These are phyloP conservation scores for Paramecium biaurelia DNA, from an alignment of 73 alveolate genomes.

Conservation along the genomic window DNA sequence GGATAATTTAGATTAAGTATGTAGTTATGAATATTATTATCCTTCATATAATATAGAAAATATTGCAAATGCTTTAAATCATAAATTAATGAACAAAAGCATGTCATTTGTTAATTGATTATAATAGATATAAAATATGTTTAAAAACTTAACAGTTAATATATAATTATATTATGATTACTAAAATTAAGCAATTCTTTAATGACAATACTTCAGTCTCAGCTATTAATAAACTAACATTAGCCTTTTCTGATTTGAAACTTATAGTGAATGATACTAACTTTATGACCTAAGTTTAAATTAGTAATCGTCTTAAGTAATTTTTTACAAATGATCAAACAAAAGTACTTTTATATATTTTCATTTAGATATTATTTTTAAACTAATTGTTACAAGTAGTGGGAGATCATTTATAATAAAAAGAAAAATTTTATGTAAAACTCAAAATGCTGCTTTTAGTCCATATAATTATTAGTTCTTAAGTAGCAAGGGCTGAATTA, in stretches of 20 bases:
- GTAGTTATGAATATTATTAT: slow-evolving; percentile 28
- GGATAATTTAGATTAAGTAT: slow-evolving; percentile 8
- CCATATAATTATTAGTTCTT: slow-evolving; percentile 35
- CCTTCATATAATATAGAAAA: slow-evolving; percentile 22
- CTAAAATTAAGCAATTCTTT: neutral
- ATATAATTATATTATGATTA: neutral
- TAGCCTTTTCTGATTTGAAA: neutral
- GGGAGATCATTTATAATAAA: neutral
- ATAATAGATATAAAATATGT: neutral
- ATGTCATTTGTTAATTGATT: neutral
- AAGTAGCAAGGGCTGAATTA: slow-evolving; percentile 17
- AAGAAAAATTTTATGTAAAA: neutral
- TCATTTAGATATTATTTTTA: neutral
- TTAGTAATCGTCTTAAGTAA: neutral
- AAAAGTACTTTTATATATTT: neutral
- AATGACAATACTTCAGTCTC: neutral
- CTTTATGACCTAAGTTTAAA: neutral
- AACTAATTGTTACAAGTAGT: neutral
- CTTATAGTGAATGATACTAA: neutral
- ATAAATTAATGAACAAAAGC: neutral
- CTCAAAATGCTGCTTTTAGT: neutral
- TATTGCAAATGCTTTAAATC: slow-evolving; percentile 2
- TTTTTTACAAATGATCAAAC: neutral
- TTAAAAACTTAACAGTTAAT: neutral
- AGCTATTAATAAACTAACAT: neutral